Evolutionary conservation across 2,329 filamentous ascomycete genomes (phyloP), one percentile per base, ranked within the genome.

Genomic region (Aspergillus tubingensis): DNA sequence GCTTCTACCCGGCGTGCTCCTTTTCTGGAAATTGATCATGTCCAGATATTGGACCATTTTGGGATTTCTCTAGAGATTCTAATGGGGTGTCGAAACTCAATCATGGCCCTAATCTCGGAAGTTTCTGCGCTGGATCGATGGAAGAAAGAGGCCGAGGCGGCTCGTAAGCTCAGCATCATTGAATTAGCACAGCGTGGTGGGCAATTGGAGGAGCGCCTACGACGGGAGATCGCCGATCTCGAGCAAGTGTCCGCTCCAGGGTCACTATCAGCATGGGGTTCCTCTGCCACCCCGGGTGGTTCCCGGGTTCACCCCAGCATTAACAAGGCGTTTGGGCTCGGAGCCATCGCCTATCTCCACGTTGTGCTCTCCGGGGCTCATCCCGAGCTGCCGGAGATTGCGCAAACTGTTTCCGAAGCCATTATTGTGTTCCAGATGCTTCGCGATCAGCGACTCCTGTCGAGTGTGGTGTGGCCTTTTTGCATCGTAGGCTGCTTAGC

Each of bases 161-260:
- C 53, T 8, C 53, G 41, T 36, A 55, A 41, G 27, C 38, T 55
- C 7, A 55, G 53, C 36, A 25, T 55, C n/a, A 54, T 54, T n/a
- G 51, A 54, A 19, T 21, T 54, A 27, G 36, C 51, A 17, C 19
- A 54, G 36, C 51, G 51, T 41, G 51, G 51, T 10, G 41, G 41
- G 41, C 41, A 43, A 43, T 21, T 43, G 17, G 41, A 43, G 41
- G 17, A 43, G 41, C 41, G 17, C 3, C 41, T 43, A 43, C 41
- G 41, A 21, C 41, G n/a, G 10, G 41, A 43, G 11, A 10, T 43
- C 8, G 41, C 8, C 41, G 19, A 17, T 21, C 41, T 21, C 41
- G 41, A 43, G 41, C 17, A 43, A 8, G 3, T 43, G 17, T 19
- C 41, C 17, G 3, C 11, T 11, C 7, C 41, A 11, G 17, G 11